Evolutionary conservation across 768 basidiomycete species (phyloP).

Genomic region (Kwoniella mangroviensis): DNA sequence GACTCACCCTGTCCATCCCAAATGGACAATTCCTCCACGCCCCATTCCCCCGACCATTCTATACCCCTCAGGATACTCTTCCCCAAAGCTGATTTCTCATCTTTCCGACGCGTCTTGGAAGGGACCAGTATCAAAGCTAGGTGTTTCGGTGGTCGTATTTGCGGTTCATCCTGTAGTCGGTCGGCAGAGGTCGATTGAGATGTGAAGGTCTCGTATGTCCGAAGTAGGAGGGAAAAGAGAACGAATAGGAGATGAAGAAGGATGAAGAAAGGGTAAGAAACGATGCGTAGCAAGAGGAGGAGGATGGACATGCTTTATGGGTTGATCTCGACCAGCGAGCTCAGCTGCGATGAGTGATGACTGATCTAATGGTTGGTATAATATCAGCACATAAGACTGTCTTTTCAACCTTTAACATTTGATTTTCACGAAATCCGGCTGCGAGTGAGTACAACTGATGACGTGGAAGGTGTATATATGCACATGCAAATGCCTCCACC

Average conservation of each 20-base stretch:
- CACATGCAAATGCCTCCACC: neutral
- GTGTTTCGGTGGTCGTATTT: constrained; percentile 11
- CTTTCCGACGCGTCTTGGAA: constrained; percentile 1
- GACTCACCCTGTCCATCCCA: constrained; percentile 25
- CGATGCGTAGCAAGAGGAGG: neutral
- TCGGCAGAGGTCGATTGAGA: neutral
- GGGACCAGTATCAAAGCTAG: constrained; percentile 19
- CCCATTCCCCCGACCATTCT: constrained; percentile 14
- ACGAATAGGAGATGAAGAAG: constrained; percentile 23
- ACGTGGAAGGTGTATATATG: neutral
- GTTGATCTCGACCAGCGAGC: constrained; percentile 2
- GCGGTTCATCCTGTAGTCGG: neutral
- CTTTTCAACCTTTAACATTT: no score
- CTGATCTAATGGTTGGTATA: neutral
- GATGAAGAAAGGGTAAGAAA: constrained; percentile 26
- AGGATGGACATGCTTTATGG: neutral
- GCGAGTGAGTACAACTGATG: neutral
- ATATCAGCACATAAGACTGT: neutral
- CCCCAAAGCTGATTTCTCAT: constrained; percentile 15
- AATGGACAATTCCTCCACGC: constrained; percentile 15
- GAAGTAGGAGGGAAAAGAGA: constrained; percentile 13
- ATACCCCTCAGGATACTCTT: constrained; percentile 10
- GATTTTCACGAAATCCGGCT: neutral
- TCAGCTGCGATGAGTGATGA: neutral
- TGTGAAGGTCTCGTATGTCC: constrained; percentile 22